Evolutionary conservation across 257 asterid species (phyloP).

Genomic region (Przewalskia tangutica): DNA sequence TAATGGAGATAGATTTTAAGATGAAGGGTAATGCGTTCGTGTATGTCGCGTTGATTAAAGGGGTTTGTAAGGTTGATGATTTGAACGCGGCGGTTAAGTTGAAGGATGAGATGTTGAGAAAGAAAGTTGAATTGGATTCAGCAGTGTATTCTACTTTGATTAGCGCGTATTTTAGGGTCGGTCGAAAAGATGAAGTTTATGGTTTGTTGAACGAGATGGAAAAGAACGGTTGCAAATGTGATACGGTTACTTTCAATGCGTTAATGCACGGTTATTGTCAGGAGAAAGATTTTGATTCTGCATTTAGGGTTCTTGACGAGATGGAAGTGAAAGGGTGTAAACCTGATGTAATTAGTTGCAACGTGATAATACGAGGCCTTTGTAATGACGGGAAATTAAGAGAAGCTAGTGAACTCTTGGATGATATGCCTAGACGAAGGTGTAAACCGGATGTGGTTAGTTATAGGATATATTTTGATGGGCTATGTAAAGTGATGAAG

Average conservation of each 20-base stretch:
- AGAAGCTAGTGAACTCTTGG: constrained; percentile 58
- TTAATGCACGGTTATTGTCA: constrained; percentile 53
- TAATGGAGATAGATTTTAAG: constrained; percentile 45
- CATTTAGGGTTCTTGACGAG: constrained; percentile 35
- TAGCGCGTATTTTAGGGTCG: constrained; percentile 44
- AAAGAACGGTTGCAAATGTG: constrained; percentile 41
- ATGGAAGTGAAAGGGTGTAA: constrained; percentile 56
- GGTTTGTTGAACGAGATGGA: constrained; percentile 54
- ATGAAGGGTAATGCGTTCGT: constrained; percentile 40
- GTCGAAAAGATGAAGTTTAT: constrained; percentile 33
- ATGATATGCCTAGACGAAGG: constrained; percentile 61
- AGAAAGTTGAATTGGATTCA: constrained; percentile 41
- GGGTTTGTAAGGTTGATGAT: constrained; percentile 34
- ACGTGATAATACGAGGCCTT: constrained; percentile 43
- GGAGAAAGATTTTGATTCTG: constrained; percentile 51
- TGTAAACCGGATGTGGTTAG: constrained; percentile 23
- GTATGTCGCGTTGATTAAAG: constrained; percentile 54
- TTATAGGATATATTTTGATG: constrained; percentile 52
- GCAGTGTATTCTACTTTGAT: constrained; percentile 64
- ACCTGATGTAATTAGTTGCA: constrained; percentile 60
- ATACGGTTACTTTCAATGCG: constrained; percentile 54
- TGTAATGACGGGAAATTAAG: constrained; percentile 39
- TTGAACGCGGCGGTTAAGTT: constrained; percentile 35
- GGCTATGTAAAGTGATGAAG: constrained; percentile 41
- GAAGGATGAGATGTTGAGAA: constrained; percentile 53